A percentile compares a stretch with the other conserved stretches of the same genome.
These are phyloP conservation scores for Iberis pinnata DNA, from an alignment of 345 rosid species.

Conservation along the genomic window DNA sequence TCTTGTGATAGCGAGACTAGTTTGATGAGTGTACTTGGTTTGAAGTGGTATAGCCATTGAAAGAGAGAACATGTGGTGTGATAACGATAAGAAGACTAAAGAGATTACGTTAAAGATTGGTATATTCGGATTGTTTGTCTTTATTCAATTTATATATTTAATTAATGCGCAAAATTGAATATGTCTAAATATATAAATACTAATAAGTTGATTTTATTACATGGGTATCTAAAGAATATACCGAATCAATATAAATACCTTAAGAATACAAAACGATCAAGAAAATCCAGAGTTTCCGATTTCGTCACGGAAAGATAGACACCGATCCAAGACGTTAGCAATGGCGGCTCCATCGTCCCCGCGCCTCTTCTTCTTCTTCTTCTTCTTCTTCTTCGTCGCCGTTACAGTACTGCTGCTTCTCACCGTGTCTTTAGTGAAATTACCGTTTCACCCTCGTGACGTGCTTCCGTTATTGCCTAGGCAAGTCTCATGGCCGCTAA, in stretches of 20 bases:
- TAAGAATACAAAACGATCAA: neutral
- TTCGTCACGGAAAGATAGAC: constrained; percentile 21
- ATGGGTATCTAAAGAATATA: no score
- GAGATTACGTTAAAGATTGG: no score
- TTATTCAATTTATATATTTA: no score
- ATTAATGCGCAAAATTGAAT: no score
- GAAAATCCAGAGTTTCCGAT: neutral
- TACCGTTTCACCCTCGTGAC: constrained; percentile 69
- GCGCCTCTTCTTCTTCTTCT: constrained; percentile 4
- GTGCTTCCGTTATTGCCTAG: constrained; percentile 65
- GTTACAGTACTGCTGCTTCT: neutral
- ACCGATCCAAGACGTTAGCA: neutral
- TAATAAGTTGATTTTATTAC: no score
- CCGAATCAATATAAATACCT: no score
- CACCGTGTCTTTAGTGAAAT: constrained; percentile 17
- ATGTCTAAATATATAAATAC: no score
- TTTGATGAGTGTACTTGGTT: constrained; percentile 35
- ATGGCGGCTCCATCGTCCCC: constrained; percentile 17
- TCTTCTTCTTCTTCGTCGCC: constrained; percentile 2
- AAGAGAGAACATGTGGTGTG: no score
- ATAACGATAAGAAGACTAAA: no score
- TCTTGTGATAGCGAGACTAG: constrained; percentile 16
- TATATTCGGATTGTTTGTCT: no score
- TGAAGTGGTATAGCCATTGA: constrained; percentile 51
- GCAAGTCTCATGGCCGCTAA: constrained; percentile 74